Evolutionary conservation across 768 basidiomycete genomes (phyloP).

Genomic region (Megacollybia marginata): DNA sequence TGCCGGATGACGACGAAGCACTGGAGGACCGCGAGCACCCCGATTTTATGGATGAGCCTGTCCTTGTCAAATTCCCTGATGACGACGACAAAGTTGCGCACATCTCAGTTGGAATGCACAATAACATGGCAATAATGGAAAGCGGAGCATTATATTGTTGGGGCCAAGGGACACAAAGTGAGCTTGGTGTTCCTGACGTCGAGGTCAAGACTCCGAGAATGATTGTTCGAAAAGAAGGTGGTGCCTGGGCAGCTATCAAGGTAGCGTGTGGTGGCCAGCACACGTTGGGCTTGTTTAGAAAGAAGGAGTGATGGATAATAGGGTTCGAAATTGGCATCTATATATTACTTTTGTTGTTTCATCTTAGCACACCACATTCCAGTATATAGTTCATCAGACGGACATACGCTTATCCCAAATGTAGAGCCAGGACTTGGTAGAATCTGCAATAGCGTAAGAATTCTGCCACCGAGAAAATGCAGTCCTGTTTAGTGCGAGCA

Average conservation of each 20-base stretch:
- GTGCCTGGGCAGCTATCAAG: conserved; percentile 55
- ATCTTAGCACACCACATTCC: too few relatives aligned
- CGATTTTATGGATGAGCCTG: conserved; percentile 61
- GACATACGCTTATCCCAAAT: too few relatives aligned
- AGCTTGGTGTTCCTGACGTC: conserved; percentile 58
- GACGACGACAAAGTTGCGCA: conserved; percentile 55
- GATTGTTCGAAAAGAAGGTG: conserved; percentile 68
- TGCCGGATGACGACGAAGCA: conserved; percentile 62
- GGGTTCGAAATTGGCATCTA: too few relatives aligned
- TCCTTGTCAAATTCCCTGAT: conserved; percentile 58
- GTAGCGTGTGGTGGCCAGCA: conserved; percentile 79
- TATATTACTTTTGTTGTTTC: too few relatives aligned
- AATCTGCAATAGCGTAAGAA: too few relatives aligned
- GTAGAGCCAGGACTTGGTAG: too few relatives aligned
- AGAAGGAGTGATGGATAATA: conserved; percentile 31
- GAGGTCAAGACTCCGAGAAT: conserved; percentile 57
- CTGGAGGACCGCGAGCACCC: conserved; percentile 45
- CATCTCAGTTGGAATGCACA: conserved; percentile 64
- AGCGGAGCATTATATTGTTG: conserved; percentile 67
- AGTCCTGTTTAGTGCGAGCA: too few relatives aligned
- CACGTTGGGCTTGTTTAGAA: conserved; percentile 64
- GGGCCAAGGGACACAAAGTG: conserved; percentile 75
- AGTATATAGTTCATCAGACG: too few relatives aligned
- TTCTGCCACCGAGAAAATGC: too few relatives aligned
- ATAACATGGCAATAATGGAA: conserved; percentile 62